phyloP scores from a whole-genome alignment of 352 stramenopile genomes.

The Globisporangium megalacanthum region DNA sequence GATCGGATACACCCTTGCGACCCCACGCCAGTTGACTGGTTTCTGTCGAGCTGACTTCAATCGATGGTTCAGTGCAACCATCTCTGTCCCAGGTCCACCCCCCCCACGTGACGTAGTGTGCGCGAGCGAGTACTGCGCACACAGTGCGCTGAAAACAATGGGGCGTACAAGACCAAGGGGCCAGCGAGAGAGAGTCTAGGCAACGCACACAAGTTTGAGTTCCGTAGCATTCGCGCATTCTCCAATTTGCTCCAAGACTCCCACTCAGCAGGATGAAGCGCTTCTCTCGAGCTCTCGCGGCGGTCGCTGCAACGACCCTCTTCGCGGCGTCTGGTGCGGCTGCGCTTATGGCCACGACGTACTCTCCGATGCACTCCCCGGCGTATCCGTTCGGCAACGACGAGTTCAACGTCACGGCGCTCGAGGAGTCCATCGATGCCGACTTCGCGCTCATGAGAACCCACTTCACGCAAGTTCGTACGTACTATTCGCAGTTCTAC shows the following conservation, averaged over 20 bases:
- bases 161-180: too few species aligned
- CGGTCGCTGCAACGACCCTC: neutral
- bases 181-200: neutral
- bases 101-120: neutral
- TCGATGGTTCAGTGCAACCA: too few species aligned
- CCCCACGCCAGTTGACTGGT: too few species aligned
- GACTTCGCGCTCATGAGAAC: constrained; percentile 24
- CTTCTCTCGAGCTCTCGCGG: neutral
- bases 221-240: neutral
- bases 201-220: too few species aligned
- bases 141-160: neutral
- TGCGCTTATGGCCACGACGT: constrained; percentile 10
- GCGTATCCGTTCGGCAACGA: constrained; percentile 11
- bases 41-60: too few species aligned
- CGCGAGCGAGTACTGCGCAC: neutral
- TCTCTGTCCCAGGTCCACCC: neutral
- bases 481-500: constrained; percentile 31
- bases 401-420: constrained; percentile 7
- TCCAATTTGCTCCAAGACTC: neutral
- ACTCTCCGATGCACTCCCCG: constrained; percentile 13
- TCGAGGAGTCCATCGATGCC: constrained; percentile 16
- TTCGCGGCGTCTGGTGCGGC: neutral
- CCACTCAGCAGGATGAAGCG: neutral
- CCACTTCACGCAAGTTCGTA: constrained; percentile 23
- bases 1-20: too few species aligned